Base-by-base conservation (phyloP, 208 protist species). In the Leptomonas pyrrhocoris region DNA sequence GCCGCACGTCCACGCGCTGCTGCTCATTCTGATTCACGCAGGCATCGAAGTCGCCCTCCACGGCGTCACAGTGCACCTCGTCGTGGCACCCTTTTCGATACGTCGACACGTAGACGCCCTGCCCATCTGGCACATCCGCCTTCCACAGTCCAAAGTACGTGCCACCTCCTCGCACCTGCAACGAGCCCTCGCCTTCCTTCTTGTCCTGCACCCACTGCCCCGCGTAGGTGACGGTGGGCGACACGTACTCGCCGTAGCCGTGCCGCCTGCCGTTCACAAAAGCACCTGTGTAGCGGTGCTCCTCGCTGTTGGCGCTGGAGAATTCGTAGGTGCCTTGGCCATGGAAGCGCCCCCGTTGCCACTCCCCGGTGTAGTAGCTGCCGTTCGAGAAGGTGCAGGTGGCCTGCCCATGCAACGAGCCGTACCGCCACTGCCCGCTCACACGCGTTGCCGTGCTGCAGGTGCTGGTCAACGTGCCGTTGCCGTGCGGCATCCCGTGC, bases 371-470 rank as follows among this genome's bases (percentile, higher is more conserved):
- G 74, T 94, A 97, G 54, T 54, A 60, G 25, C 81, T 88, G 31
- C 83, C 88, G 67, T 98, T 84, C 0, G 67, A 71, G 55, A 94
- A 94, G 34, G 51, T 43, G 62, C 90, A 92, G 8, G 81, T 77
- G 7, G 83, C 94, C 42, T 43, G 13, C 21, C 94, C 94, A 12
- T 89, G 58, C 31, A 89, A 59, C 43, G 77, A 59, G 7, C 87
- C 91, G 62, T 88, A 87, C 21, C 58, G 21, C 93, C 94, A 98
- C 40, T 86, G 64, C 51, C 94, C 94, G 45, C 93, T 86, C 31
- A 93, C 85, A 21, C 80, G 78, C 18, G 69, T 43, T 6, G 62
- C 77, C 9, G 61, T 73, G 49, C 82, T 70, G 64, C 72, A 77
- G 12, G 34, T 57, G 79, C 74, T 90, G 34, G 76, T 88, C 65